A percentile compares a stretch with the other conserved stretches of the same genome.
Evolutionary conservation across 1,284 basidiomycete species (phyloP).

Genomic region (Phaffia rhodozyma): DNA sequence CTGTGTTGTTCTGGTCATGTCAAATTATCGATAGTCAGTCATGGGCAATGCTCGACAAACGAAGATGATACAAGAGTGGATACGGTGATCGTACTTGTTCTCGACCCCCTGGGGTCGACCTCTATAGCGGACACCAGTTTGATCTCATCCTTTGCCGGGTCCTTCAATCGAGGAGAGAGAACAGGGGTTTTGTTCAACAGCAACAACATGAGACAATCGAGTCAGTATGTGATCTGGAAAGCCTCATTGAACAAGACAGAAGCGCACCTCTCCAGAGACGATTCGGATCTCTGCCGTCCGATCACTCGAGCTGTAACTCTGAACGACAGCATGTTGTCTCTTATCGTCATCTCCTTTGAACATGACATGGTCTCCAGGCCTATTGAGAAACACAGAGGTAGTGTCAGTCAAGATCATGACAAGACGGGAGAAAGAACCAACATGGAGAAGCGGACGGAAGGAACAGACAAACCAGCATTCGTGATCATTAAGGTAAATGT

Average conservation of each 20-base stretch:
- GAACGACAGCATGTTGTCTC: conserved; percentile 59
- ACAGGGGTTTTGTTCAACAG: no score
- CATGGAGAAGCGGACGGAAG: conserved; percentile 24
- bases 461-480: conserved; percentile 53
- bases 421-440: neutral
- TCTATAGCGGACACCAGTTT: conserved; percentile 74
- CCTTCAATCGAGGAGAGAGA: conserved; percentile 47
- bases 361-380: conserved; percentile 85
- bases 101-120: conserved; percentile 62
- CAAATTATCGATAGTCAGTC: conserved; percentile 21
- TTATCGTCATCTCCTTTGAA: conserved; percentile 60
- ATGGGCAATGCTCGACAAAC: conserved; percentile 29
- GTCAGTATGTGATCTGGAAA: no score
- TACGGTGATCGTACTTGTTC: conserved; percentile 12
- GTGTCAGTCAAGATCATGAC: conserved; percentile 5
- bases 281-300: conserved; percentile 47
- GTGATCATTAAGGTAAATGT: conserved; percentile 69
- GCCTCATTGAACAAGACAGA: no score
- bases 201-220: no score
- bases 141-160: conserved; percentile 29
- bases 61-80: conserved; percentile 41
- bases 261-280: conserved; percentile 20
- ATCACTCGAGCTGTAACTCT: conserved; percentile 57
- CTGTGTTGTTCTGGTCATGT: conserved; percentile 52
- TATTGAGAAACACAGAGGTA: conserved; percentile 26